A percentile compares a stretch with the other conserved stretches of the same genome.
Conservation (phyloP, 805 yeast genomes). For the Candida ponderosae region DNA sequence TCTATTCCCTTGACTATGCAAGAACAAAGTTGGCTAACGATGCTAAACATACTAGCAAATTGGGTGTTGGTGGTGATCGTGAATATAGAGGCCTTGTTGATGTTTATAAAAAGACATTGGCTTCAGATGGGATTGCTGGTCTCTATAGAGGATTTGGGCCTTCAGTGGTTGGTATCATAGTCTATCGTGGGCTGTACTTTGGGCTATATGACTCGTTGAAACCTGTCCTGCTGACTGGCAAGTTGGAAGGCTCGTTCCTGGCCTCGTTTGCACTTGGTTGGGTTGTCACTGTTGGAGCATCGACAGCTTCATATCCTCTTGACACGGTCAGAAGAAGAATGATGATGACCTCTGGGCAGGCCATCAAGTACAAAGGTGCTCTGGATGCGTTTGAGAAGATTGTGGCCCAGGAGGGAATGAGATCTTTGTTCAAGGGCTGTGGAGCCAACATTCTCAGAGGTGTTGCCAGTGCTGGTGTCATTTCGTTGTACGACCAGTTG, state of each 20-base stretch:
- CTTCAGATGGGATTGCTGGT: conserved; percentile 96
- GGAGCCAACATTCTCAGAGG: conserved; percentile 99
- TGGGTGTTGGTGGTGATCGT: conserved; percentile 77
- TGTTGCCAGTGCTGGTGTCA: conserved; percentile 99
- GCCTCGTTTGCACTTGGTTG: conserved; percentile 97
- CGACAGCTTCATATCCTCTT: conserved; percentile 98
- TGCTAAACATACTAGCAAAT: conserved; percentile 84
- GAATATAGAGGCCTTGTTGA: conserved; percentile 96
- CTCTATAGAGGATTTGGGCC: conserved; percentile 99
- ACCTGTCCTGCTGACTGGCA: conserved; percentile 91
- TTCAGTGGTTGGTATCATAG: conserved; percentile 94
- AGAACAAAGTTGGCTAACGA: conserved; percentile 99
- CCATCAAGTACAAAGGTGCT: conserved; percentile 93
- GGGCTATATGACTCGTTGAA: conserved; percentile 96
- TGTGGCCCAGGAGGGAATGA: conserved; percentile 92
- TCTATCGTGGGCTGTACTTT: conserved; percentile 98
- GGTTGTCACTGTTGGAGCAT: conserved; percentile 97
- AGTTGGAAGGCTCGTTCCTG: conserved; percentile 88
- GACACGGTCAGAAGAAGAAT: conserved; percentile 99
- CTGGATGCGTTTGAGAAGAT: conserved; percentile 87
- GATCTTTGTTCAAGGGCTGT: conserved; percentile 95
- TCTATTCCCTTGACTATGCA: conserved; percentile 96
- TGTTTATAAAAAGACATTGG: conserved; percentile 93
- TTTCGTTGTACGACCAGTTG: conserved; percentile 95
- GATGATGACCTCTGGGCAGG: conserved; percentile 99